These are phyloP conservation scores for Monosporascus sp. DNA, from an alignment of 2,329 filamentous ascomycete genomes.

Conservation along the genomic window DNA sequence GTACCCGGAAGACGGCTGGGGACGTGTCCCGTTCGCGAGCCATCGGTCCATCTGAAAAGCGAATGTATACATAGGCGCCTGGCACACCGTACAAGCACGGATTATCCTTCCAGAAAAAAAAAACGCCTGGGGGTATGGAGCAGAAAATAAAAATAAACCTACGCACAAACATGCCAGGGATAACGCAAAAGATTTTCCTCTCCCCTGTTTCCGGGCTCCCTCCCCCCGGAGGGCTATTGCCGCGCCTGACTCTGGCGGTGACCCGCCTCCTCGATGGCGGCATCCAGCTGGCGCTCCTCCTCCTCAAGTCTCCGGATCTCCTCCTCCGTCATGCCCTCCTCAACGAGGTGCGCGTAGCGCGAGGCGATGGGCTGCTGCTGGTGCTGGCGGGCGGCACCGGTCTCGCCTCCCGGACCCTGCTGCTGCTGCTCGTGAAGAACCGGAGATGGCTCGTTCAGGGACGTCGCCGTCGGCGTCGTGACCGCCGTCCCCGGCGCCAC, in stretches of 20 bases:
- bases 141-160: no score
- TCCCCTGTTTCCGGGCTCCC: not conserved
- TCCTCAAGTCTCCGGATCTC: constrained; percentile 53
- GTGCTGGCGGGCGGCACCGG: constrained; percentile 24
- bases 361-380: constrained; percentile 24
- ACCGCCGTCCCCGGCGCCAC: constrained; percentile 6
- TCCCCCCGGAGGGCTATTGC: not conserved
- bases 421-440: constrained; percentile 1
- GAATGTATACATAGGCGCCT: not conserved
- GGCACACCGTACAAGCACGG: no score
- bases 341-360: constrained; percentile 48
- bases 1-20: not conserved
- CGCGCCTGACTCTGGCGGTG: constrained; percentile 3
- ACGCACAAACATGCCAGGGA: no score
- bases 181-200: not conserved
- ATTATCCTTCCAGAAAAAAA: no score
- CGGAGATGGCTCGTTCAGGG: not conserved
- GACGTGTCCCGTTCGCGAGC: not conserved
- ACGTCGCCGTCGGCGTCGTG: constrained; percentile 7
- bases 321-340: constrained; percentile 56
- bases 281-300: constrained; percentile 53
- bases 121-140: no score
- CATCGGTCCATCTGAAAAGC: not conserved
- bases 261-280: constrained; percentile 46
- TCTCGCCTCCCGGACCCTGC: constrained; percentile 10